phyloP scores from a whole-genome alignment of 352 stramenopile species.

The Blastocystis sp. region DNA sequence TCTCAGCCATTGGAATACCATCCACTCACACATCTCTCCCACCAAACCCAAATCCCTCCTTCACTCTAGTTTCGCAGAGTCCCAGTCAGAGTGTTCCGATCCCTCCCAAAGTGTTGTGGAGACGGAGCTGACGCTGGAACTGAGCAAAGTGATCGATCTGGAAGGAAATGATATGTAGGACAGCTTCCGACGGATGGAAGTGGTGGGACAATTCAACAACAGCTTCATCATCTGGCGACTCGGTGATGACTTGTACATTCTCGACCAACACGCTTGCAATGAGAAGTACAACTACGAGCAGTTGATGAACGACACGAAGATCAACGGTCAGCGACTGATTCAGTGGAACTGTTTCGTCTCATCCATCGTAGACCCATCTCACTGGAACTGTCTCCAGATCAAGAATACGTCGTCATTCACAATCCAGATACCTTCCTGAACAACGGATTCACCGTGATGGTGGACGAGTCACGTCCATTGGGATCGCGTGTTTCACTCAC shows the following conservation, averaged over 20 bases:
- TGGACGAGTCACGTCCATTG: slow-evolving; percentile 63
- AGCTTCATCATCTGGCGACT: slow-evolving; percentile 84
- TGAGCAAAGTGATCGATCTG: slow-evolving; percentile 67
- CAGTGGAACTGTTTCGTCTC: slow-evolving; percentile 24
- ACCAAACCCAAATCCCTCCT: not conserved
- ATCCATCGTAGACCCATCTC: slow-evolving; percentile 64
- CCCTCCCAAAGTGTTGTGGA: slow-evolving; percentile 58
- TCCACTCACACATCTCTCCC: not conserved
- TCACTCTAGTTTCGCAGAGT: not conserved
- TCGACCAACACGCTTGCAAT: slow-evolving; percentile 91
- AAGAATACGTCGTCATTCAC: slow-evolving; percentile 85
- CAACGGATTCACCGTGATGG: slow-evolving; percentile 80
- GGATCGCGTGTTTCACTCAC: slow-evolving; percentile 68
- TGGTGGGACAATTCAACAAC: slow-evolving; percentile 92
- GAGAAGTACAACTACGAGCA: slow-evolving; percentile 82
- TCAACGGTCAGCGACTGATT: slow-evolving; percentile 89
- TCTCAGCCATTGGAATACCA: not conserved
- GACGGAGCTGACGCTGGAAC: slow-evolving; percentile 66
- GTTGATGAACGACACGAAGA: slow-evolving; percentile 73
- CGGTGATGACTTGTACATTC: slow-evolving; percentile 84
- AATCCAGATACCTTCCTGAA: slow-evolving; percentile 80
- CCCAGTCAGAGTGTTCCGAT: not conserved
- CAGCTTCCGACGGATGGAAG: slow-evolving; percentile 78
- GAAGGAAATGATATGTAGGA: slow-evolving; percentile 58
- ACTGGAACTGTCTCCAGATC: slow-evolving; percentile 77